Conservation (phyloP, 2,329 filamentous ascomycete species). For the Zopfia rhizophila region DNA sequence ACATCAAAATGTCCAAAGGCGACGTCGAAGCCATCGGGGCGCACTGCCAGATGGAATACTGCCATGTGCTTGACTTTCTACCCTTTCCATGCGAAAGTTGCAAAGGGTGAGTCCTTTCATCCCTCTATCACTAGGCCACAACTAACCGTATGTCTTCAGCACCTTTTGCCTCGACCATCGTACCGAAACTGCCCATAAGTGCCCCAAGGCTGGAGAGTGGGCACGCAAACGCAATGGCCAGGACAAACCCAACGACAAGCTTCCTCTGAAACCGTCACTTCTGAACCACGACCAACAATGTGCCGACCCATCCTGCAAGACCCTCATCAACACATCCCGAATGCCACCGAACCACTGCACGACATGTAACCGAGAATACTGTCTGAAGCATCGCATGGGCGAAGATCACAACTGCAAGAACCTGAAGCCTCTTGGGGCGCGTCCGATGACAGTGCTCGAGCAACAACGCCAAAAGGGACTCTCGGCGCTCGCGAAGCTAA, state of each 20-base stretch:
- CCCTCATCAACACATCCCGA: constrained; percentile 74
- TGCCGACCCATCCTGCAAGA: constrained; percentile 73
- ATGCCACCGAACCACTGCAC: constrained; percentile 76
- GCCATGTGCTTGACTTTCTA: constrained; percentile 94
- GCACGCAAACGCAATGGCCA: constrained; percentile 60
- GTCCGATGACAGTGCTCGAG: constrained; percentile 54
- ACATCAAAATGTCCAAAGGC: constrained; percentile 71
- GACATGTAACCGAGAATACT: constrained; percentile 78
- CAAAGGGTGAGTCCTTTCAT: constrained; percentile 57
- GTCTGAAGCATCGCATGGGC: constrained; percentile 77
- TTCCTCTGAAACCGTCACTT: constrained; percentile 63
- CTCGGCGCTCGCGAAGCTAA: constrained; percentile 79
- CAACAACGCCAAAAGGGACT: constrained; percentile 71
- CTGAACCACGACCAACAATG: constrained; percentile 75
- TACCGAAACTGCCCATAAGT: constrained; percentile 82
- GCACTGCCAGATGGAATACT: constrained; percentile 92
- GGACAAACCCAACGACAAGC: constrained; percentile 33
- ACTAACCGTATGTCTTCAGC: constrained; percentile 49
- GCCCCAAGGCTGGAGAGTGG: constrained; percentile 70
- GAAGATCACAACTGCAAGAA: constrained; percentile 89
- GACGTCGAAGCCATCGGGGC: constrained; percentile 88
- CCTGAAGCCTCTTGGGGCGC: constrained; percentile 69
- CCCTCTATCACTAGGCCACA: constrained; percentile 19
- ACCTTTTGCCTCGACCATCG: constrained; percentile 96
- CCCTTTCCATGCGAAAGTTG: constrained; percentile 95